These are phyloP conservation scores for Bacidia rubella DNA, from an alignment of 495 filamentous ascomycete genomes.

Conservation along the genomic window DNA sequence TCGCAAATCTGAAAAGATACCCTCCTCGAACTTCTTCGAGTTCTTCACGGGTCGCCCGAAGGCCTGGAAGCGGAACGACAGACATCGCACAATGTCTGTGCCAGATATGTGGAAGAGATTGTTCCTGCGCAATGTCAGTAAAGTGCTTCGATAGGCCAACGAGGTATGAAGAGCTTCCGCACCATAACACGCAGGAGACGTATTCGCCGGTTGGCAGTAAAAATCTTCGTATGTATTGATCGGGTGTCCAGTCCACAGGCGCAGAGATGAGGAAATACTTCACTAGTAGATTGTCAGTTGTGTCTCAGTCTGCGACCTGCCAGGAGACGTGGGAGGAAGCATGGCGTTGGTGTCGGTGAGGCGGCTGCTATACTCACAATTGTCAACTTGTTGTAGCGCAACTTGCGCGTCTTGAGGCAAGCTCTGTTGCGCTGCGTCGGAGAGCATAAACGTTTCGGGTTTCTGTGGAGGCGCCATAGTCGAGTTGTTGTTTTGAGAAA, in stretches of 20 bases:
- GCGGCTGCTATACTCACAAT: constrained; percentile 53
- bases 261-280: constrained; percentile 99
- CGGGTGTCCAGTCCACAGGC: constrained; percentile 91
- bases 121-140: constrained; percentile 49
- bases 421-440: constrained; percentile 87
- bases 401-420: constrained; percentile 94
- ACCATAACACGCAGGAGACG: constrained; percentile 95
- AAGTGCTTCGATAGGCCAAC: neutral
- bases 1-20: constrained; percentile 96
- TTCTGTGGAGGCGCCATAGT: constrained; percentile 66
- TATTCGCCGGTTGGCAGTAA: constrained; percentile 95
- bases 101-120: constrained; percentile 99
- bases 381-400: constrained; percentile 95
- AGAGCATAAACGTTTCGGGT: constrained; percentile 97
- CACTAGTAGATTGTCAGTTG: constrained; percentile 42
- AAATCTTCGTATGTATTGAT: constrained; percentile 93
- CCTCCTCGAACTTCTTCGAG: constrained; percentile 99
- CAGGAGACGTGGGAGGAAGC: neutral
- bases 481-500: constrained; percentile 34
- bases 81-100: constrained; percentile 95
- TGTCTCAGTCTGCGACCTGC: neutral
- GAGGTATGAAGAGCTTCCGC: constrained; percentile 22
- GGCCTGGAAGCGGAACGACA: constrained; percentile 96
- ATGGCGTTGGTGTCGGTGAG: neutral
- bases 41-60: constrained; percentile 98